phyloP scores from a whole-genome alignment of 2,329 filamentous ascomycete genomes.

The Fusarium liriodendri region DNA sequence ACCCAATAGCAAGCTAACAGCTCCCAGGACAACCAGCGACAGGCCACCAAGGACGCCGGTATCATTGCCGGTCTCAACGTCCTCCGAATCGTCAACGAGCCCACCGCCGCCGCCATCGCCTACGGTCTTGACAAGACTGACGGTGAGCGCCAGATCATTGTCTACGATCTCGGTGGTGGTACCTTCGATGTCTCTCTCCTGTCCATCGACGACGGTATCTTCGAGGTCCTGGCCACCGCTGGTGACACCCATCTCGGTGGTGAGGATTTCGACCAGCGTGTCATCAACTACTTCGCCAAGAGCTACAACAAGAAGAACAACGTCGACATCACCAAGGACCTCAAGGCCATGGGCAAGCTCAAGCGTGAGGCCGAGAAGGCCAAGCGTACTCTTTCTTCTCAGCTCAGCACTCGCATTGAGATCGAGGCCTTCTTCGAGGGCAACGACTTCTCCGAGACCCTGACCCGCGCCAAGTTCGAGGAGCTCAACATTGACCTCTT shows the following conservation, averaged over 20 bases:
- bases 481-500: constrained; percentile 99
- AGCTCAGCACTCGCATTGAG: constrained; percentile 93
- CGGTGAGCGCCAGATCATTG: constrained; percentile 87
- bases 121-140: constrained; percentile 92
- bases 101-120: constrained; percentile 93
- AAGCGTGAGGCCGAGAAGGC: constrained; percentile 99
- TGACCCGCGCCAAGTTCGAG: constrained; percentile 99
- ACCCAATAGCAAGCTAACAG: constrained; percentile 34
- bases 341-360: constrained; percentile 98
- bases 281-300: constrained; percentile 97
- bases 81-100: constrained; percentile 96
- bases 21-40: constrained; percentile 83
- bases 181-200: constrained; percentile 95
- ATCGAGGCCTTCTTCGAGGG: constrained; percentile 98
- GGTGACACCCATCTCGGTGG: constrained; percentile 98
- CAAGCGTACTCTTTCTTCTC: constrained; percentile 96
- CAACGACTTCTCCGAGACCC: constrained; percentile 97
- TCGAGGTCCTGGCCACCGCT: constrained; percentile 93
- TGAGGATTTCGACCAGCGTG: constrained; percentile 98
- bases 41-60: constrained; percentile 96
- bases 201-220: constrained; percentile 90
- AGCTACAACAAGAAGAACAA: constrained; percentile 98
- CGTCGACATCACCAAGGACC: constrained; percentile 92
- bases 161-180: constrained; percentile 94
- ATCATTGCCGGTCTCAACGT: constrained; percentile 93